Percentiles rank a stretch among this genome's conserved stretches.
These are phyloP conservation scores for Penium margaritaceum DNA, from an alignment of 139 green algal genomes.

Conservation along the genomic window DNA sequence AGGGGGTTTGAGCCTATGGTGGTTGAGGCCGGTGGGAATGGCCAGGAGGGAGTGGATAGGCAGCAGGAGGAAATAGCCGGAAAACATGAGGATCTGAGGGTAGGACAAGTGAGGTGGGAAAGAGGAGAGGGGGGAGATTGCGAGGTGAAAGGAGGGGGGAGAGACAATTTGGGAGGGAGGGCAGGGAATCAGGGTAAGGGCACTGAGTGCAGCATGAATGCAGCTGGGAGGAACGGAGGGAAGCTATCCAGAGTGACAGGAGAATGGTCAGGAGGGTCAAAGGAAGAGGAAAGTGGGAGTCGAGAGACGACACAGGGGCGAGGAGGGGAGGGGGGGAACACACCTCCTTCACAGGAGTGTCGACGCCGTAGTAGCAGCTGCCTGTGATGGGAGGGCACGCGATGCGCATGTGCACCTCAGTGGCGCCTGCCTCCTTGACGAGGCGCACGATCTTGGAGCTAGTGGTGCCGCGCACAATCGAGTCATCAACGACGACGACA, in stretches of 20 bases:
- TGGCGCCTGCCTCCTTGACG: slow-evolving; percentile 77
- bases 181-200: background rate
- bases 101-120: background rate
- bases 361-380: slow-evolving; percentile 98
- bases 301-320: too few species aligned
- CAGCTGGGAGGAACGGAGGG: too few species aligned
- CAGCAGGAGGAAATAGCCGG: too few species aligned
- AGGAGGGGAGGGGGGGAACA: too few species aligned
- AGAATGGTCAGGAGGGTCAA: too few species aligned
- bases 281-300: too few species aligned
- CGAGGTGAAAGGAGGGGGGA: background rate
- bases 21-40: too few species aligned
- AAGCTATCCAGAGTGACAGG: too few species aligned
- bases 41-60: too few species aligned
- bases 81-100: too few species aligned
- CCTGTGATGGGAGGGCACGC: slow-evolving; percentile 82
- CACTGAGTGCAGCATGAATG: too few species aligned
- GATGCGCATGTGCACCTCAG: slow-evolving; percentile 90
- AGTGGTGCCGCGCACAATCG: slow-evolving; percentile 93
- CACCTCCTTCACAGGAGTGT: slow-evolving; percentile 71
- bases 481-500: slow-evolving; percentile 97
- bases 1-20: too few species aligned
- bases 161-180: background rate
- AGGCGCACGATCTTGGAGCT: slow-evolving; percentile 92
- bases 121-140: background rate